Evolutionary conservation across 495 filamentous ascomycete species (phyloP), one percentile per base, ranked within the genome.

Genomic region (Ramalina peruviana): DNA sequence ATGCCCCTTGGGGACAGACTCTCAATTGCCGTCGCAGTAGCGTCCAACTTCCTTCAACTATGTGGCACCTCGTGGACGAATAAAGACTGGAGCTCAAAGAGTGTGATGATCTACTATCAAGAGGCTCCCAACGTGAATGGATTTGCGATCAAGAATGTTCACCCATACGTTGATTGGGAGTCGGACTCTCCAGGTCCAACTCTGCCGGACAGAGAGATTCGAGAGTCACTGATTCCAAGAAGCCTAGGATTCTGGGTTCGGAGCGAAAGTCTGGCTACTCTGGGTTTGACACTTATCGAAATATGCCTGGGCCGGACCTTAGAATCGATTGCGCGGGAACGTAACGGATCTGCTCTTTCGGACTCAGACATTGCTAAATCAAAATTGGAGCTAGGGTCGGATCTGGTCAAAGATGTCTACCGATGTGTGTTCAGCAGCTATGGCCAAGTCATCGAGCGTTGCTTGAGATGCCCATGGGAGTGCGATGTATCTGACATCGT

Each of bases 1-100:
- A 23, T 23, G 23, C 23, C 23, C 4, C 23, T 23, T 23, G 23
- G 23, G 4, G 56, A 64, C 36, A 58, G 65, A 17, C 56, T 67
- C n/a, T 48, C 48, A 7, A 43, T 67, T 13, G 66, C 66, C 12
- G 54, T 58, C 1, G 58, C 54, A 16, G 56, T 67, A 20, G 65
- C 65, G 6, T 63, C 59, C 21, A 64, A 61, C 41, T 61, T 65
- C 5, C 54, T 69, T 3, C 57, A 63, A 30, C 51, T 67, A n/a
- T 51, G 66, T 40, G 60, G 64, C 19, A 67, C 64, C 21, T 60
- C 54, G 37, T 69, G 66, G 64, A 53, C 67, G 0, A 54, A 57
- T 36, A 19, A 43, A 10, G 37, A 58, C 6, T 67, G 62, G 64
- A 44, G 54, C 3, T 51, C 56, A n/a, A 49, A 49, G 10, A 60